phyloP scores from a whole-genome alignment of 2,329 filamentous ascomycete species.

The Cladosporium sp. region DNA sequence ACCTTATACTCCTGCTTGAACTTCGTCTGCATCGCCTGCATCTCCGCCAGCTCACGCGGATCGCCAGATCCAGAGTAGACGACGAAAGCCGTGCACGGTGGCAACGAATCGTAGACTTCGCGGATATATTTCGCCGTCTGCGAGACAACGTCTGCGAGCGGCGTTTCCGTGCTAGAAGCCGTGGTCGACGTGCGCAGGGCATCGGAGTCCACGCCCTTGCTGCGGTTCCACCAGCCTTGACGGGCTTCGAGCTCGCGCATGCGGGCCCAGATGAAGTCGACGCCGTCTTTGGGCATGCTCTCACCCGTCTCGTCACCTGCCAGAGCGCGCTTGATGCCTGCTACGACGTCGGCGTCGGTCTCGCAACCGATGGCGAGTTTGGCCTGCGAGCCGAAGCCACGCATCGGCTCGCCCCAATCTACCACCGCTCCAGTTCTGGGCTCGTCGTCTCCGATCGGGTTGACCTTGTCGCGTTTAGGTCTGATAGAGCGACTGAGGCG shows the following conservation, averaged over 20 bases:
- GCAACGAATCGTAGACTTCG: conserved; percentile 51
- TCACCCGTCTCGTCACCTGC: conserved; percentile 42
- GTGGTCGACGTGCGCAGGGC: conserved; percentile 27
- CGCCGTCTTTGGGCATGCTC: conserved; percentile 43
- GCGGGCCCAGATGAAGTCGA: conserved; percentile 60
- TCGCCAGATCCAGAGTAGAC: conserved; percentile 62
- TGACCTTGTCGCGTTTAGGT: conserved; percentile 36
- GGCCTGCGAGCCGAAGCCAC: conserved; percentile 55
- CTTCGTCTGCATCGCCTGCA: conserved; percentile 53
- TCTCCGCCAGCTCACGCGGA: conserved; percentile 50
- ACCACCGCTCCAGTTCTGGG: conserved; percentile 66
- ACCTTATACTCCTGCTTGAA: conserved; percentile 54
- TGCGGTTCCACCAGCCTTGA: conserved; percentile 56
- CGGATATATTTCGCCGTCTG: conserved; percentile 49
- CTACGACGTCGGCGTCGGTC: conserved; percentile 54
- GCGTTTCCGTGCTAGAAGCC: conserved; percentile 11
- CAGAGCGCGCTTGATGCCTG: conserved; percentile 49
- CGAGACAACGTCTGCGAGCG: conserved; percentile 44
- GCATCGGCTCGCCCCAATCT: conserved; percentile 80
- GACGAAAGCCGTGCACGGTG: conserved; percentile 56
- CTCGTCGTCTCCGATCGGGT: conserved; percentile 36
- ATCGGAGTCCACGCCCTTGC: conserved; percentile 38
- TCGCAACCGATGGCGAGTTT: conserved; percentile 52
- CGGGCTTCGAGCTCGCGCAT: conserved; percentile 57
- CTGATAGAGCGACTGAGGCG: conserved; percentile 55